Evolutionary conservation across 495 filamentous ascomycete species (phyloP).

Genomic region (Aspergillus hancockii): DNA sequence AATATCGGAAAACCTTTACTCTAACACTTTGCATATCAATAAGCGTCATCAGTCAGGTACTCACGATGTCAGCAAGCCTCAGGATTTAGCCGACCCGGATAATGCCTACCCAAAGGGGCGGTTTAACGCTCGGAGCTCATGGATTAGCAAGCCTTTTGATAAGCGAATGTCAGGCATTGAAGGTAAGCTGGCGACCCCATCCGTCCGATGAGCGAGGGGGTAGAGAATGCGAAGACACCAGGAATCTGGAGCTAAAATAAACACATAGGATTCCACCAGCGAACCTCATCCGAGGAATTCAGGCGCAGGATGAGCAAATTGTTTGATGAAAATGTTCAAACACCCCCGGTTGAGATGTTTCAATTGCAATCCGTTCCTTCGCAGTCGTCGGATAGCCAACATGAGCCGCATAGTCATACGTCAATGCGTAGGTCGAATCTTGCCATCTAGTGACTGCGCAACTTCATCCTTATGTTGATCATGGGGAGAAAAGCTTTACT

Average conservation of each 20-base stretch:
- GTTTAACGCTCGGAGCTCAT: slow-evolving; percentile 20
- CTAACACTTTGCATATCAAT: slow-evolving; percentile 9
- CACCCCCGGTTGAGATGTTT: slow-evolving; percentile 27
- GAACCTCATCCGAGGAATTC: slow-evolving; percentile 41
- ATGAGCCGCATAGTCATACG: slow-evolving; percentile 5
- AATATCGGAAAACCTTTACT: slow-evolving; percentile 9
- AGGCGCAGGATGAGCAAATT: slow-evolving; percentile 40
- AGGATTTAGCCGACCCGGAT: neutral
- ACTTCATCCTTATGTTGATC: neutral
- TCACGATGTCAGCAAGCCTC: neutral
- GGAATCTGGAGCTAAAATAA: slow-evolving; percentile 8
- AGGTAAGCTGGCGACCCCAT: slow-evolving; percentile 1
- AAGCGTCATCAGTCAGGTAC: slow-evolving; percentile 7
- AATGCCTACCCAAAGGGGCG: slow-evolving; percentile 12
- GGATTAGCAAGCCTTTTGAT: slow-evolving; percentile 21
- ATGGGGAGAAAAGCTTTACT: neutral
- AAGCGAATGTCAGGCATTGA: slow-evolving; percentile 15
- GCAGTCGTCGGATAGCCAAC: slow-evolving; percentile 20
- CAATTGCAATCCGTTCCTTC: slow-evolving; percentile 26
- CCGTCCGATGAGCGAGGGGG: neutral
- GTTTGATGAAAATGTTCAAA: slow-evolving; percentile 39
- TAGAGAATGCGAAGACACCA: neutral
- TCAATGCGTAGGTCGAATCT: neutral
- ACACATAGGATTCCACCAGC: slow-evolving; percentile 24
- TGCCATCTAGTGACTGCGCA: neutral